Base-by-base conservation (phyloP, 1,284 basidiomycete species). In the Ganoderma meredithae region DNA sequence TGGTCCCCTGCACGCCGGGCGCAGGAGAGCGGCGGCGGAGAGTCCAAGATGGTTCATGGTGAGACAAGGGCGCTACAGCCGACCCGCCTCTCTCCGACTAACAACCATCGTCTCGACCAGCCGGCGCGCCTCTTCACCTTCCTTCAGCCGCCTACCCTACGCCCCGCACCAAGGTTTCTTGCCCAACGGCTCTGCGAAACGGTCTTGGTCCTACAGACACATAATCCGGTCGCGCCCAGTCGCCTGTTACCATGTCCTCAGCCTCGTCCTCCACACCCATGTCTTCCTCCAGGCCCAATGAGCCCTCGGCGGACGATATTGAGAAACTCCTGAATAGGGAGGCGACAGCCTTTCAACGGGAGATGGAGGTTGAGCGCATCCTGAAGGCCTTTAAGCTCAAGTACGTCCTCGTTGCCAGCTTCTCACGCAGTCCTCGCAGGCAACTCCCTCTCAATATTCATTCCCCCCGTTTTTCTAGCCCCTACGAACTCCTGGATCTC, bases 341-440 rank as follows among this genome's bases (percentile, higher is more conserved):
- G 76, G 92, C 93, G 0, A 89, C 90, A n/a, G 93, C 91, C 4
- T 91, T 95, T 76, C 91, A 94, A 74, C 85, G 93, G 49, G 93
- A 95, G 78, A 80, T 93, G 27, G 93, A 95, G 77, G 92, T 94
- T n/a, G 93, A 95, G 64, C 89, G 93, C 25, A 95, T 95, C 71
- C 81, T 95, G 43, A 91, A 90, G 75, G 90, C 93, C 0, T 95
- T 95, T 84, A 95, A 92, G 77, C 85, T 95, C 73, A 95, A 95
- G 92, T 94, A 69, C 67, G 89, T 80, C 59, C 5, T 33, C 22
- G n/a, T 33, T 22, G 17, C 49, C 13, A 36, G 25, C 13, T 63
- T 31, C 40, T 44, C 43, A 17, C 58, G 41, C 33, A 60, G 19
- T 53, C n/a, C 52, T 49, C 47, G 15, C 47, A 22, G 15, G 27